A percentile compares a stretch with the other conserved stretches of the same genome.
phyloP scores from a whole-genome alignment of 805 yeast genomes.

The Metschnikowia gelsemii region DNA sequence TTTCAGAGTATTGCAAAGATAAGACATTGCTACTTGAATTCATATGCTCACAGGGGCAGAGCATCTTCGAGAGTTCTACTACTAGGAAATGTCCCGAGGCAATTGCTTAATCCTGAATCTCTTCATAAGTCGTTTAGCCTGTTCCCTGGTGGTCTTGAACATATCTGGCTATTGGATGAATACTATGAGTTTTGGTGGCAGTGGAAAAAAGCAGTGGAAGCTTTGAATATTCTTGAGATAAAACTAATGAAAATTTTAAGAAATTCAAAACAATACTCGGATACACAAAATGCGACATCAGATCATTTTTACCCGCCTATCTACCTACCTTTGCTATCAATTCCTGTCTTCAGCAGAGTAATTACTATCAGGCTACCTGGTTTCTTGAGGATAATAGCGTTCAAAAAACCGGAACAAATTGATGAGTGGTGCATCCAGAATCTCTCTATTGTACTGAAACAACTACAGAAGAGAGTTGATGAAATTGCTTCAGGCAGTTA shows the following conservation, averaged over 20 bases:
- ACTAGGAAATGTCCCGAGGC: slow-evolving; percentile 47
- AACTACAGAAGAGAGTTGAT: slow-evolving; percentile 7
- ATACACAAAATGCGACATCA: background rate
- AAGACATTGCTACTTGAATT: slow-evolving; percentile 42
- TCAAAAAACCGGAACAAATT: slow-evolving; percentile 24
- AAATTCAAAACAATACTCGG: background rate
- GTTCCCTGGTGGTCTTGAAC: slow-evolving; percentile 54
- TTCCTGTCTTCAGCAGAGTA: slow-evolving; percentile 25
- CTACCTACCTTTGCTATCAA: slow-evolving; percentile 17
- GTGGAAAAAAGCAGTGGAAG: slow-evolving; percentile 26
- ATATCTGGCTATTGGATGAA: slow-evolving; percentile 57
- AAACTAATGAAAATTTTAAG: slow-evolving; percentile 9
- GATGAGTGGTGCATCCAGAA: slow-evolving; percentile 31
- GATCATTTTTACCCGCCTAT: slow-evolving; percentile 38
- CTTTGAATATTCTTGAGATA: slow-evolving; percentile 30
- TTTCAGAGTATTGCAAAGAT: slow-evolving; percentile 50
- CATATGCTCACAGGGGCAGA: slow-evolving; percentile 26
- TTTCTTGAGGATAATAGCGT: slow-evolving; percentile 23
- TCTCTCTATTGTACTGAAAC: slow-evolving; percentile 15
- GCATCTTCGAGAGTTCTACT: slow-evolving; percentile 35
- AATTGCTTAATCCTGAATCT: slow-evolving; percentile 25
- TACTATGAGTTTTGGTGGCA: slow-evolving; percentile 22
- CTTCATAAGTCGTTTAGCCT: slow-evolving; percentile 33
- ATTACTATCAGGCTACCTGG: slow-evolving; percentile 31
- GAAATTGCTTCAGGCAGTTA: slow-evolving; percentile 22